Evolutionary conservation across 2,329 filamentous ascomycete genomes (phyloP).

Genomic region (Ophiostoma australiae): DNA sequence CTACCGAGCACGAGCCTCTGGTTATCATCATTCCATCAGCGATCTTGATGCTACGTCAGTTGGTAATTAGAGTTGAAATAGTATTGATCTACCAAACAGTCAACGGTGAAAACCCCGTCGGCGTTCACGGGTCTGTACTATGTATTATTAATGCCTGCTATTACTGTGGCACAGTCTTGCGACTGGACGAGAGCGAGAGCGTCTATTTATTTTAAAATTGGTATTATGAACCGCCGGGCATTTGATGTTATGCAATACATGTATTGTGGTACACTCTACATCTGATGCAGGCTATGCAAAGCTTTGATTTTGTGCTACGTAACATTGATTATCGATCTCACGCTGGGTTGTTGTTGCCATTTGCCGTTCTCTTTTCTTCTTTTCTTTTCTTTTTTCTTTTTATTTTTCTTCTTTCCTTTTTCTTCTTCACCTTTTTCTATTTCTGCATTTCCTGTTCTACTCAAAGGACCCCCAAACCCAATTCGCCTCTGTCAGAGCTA

Average conservation of each 20-base stretch:
- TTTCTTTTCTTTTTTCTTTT: background rate
- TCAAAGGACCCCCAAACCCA: background rate
- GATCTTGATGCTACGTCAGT: background rate
- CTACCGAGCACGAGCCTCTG: constrained; percentile 16
- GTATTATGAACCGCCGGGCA: too few relatives aligned
- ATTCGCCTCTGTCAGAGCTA: background rate
- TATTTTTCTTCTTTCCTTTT: background rate
- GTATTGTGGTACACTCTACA: background rate
- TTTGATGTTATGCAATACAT: background rate
- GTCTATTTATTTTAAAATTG: too few relatives aligned
- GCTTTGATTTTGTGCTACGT: background rate
- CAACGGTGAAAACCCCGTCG: background rate
- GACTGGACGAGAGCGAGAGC: too few relatives aligned
- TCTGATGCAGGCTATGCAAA: background rate
- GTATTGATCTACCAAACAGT: background rate
- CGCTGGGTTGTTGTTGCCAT: too few relatives aligned
- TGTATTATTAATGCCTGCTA: background rate
- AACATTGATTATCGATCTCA: constrained; percentile 3
- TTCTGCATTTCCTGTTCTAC: background rate
- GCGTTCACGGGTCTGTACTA: background rate
- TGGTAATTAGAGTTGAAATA: background rate
- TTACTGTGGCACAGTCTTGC: background rate
- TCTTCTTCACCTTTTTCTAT: background rate
- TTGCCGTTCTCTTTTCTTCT: background rate
- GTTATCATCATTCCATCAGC: constrained; percentile 6